phyloP scores from a whole-genome alignment of 2,329 filamentous ascomycete genomes.

The Pseudogymnoascus sp. region DNA sequence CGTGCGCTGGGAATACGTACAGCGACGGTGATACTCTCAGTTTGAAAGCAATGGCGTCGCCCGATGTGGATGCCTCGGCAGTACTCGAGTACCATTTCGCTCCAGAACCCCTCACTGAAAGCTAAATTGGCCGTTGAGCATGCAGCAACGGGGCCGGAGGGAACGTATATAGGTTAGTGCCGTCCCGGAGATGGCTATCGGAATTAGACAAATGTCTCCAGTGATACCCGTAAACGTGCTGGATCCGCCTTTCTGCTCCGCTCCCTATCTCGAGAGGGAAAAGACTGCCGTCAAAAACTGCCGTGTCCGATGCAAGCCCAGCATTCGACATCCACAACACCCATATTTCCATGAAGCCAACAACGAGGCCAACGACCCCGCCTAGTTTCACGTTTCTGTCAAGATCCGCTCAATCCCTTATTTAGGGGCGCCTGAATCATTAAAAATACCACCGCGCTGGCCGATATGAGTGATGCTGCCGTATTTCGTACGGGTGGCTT shows the following conservation, averaged over 20 bases:
- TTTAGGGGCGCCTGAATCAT: not conserved
- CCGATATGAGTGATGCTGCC: not conserved
- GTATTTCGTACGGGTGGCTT: not conserved
- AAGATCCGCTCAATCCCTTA: not conserved
- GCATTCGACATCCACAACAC: not conserved
- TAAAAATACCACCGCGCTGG: not conserved
- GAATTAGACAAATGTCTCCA: not conserved
- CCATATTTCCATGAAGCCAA: not conserved
- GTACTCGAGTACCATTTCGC: not conserved
- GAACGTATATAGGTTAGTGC: not conserved
- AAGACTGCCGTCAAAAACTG: not conserved
- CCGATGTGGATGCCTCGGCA: conserved; percentile 1
- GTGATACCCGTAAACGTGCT: conserved; percentile 1
- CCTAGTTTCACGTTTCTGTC: not conserved
- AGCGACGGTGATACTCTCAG: not conserved
- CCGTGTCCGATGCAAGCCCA: not conserved
- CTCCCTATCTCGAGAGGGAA: not conserved
- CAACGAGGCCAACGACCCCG: not conserved
- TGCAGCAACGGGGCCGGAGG: not conserved
- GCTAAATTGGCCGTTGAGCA: not conserved
- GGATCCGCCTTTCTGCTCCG: conserved; percentile 1
- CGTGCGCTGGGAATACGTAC: not conserved
- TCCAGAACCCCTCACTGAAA: not conserved
- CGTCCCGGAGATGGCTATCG: not conserved
- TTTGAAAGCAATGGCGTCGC: not conserved